Evolutionary conservation across 495 filamentous ascomycete genomes (phyloP), one percentile per base, ranked within the genome.

Genomic region (Podospora bellae-mahoneyi): DNA sequence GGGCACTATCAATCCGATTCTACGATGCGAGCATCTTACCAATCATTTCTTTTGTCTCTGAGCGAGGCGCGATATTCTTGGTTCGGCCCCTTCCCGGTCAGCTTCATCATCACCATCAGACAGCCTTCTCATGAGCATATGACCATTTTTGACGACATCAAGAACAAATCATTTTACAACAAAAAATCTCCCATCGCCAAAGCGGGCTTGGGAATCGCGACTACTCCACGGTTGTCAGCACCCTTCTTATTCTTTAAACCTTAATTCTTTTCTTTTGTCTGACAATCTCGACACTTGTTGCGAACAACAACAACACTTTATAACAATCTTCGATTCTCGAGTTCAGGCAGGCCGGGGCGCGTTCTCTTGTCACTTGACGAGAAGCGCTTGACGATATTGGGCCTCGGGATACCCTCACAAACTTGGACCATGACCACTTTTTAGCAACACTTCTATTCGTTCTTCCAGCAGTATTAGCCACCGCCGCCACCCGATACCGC

Each of bases 21-120:
- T 79, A 76, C 77, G 78, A 81, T 82, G 80, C 80, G 75, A 79
- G 61, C 78, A 79, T 81, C 74, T 72, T 19, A 69, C 71, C 76
- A 73, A 72, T 76, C 69, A 71, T 81, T 83, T 82, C 77, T 70
- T 82, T 79, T 81, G 76, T 79, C 74, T 32, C 28, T 74, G 63
- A 74, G 71, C 68, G 67, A 73, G 77, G 71, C 70, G 65, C 62
- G n/a, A 34, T 20, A 53, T 63, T 60, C 60, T 59, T 58, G 64
- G 64, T 58, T 60, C 64, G 26, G 54, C 64, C 55, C 16, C 27
- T 32, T 62, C 27, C 30, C 32, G 30, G 27, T 28, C 61, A 44
- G 30, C 30, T 32, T 63, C n/a, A 48, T 32, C 27, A 20, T 44
- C 61, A 48, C 6, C 61, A 61, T 28, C 19, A 9, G 61, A 32